Evolutionary conservation across 2,329 filamentous ascomycete species (phyloP).

Genomic region (Cladosporium sp.): DNA sequence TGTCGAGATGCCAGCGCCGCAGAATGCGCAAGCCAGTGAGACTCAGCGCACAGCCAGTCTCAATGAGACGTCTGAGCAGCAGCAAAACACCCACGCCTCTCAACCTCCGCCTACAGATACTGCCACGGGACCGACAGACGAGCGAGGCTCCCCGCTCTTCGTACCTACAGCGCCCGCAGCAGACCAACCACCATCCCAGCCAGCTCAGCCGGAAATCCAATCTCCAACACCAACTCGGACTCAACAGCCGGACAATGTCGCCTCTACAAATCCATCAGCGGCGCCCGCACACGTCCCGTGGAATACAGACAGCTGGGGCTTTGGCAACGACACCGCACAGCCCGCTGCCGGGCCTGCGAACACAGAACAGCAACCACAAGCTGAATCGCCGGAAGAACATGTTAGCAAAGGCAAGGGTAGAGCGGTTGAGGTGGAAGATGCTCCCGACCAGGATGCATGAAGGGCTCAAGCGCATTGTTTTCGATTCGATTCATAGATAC

Average conservation of each 20-base stretch:
- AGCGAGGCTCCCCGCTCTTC: conserved; percentile 27
- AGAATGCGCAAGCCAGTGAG: background rate
- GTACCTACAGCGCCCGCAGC: conserved; percentile 17
- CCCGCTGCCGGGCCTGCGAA: background rate
- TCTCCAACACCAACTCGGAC: background rate
- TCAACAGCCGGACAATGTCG: background rate
- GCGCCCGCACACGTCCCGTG: conserved; percentile 7
- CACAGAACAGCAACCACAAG: background rate
- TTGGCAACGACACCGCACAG: conserved; percentile 12
- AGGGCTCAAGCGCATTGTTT: background rate
- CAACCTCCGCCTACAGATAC: background rate
- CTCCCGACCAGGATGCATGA: conserved; percentile 23
- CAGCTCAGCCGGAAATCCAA: background rate
- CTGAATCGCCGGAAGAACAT: background rate
- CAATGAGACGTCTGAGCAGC: background rate
- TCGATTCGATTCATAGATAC: background rate
- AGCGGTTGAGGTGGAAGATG: conserved; percentile 40
- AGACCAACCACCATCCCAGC: background rate
- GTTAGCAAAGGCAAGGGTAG: conserved; percentile 31
- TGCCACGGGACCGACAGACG: conserved; percentile 23
- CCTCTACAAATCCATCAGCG: background rate
- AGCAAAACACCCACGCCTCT: background rate
- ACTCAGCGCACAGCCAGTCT: background rate
- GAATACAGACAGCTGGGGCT: conserved; percentile 17
- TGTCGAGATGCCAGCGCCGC: background rate